Percentiles rank a stretch among this genome's conserved stretches.
phyloP scores from a whole-genome alignment of 768 basidiomycete genomes.

The Kwoniella europaea region DNA sequence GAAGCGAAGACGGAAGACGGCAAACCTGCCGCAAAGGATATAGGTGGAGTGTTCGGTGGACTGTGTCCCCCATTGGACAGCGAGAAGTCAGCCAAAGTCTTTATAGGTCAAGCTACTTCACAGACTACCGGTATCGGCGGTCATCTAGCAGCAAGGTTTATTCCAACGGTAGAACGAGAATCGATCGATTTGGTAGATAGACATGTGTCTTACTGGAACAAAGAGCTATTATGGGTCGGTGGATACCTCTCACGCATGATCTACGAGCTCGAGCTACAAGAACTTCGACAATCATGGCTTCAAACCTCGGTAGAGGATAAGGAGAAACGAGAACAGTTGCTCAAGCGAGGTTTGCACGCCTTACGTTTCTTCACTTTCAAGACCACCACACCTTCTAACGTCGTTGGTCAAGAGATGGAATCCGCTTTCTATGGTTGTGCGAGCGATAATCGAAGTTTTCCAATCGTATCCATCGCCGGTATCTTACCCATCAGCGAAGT shows the following conservation, averaged over 20 bases:
- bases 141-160: slow-evolving; percentile 79
- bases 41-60: slow-evolving; percentile 83
- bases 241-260: slow-evolving; percentile 80
- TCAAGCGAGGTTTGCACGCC: slow-evolving; percentile 72
- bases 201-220: slow-evolving; percentile 70
- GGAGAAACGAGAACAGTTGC: slow-evolving; percentile 61
- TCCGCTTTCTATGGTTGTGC: slow-evolving; percentile 77
- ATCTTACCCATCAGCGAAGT: slow-evolving; percentile 70
- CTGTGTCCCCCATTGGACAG: slow-evolving; percentile 78
- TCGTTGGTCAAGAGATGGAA: slow-evolving; percentile 75
- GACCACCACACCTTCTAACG: slow-evolving; percentile 80
- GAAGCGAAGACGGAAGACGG: slow-evolving; percentile 69
- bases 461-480: slow-evolving; percentile 76
- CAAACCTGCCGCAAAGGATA: slow-evolving; percentile 70
- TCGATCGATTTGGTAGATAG: slow-evolving; percentile 89
- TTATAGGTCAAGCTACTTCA: slow-evolving; percentile 87
- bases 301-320: slow-evolving; percentile 50
- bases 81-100: slow-evolving; percentile 73
- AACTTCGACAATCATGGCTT: slow-evolving; percentile 36
- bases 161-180: slow-evolving; percentile 95
- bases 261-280: slow-evolving; percentile 79
- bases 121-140: slow-evolving; percentile 86
- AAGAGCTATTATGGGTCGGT: slow-evolving; percentile 80
- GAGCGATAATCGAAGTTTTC: slow-evolving; percentile 63
- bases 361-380: slow-evolving; percentile 89